Evolutionary conservation across 495 filamentous ascomycete species (phyloP).

Genomic region (Aspergillus diversus): DNA sequence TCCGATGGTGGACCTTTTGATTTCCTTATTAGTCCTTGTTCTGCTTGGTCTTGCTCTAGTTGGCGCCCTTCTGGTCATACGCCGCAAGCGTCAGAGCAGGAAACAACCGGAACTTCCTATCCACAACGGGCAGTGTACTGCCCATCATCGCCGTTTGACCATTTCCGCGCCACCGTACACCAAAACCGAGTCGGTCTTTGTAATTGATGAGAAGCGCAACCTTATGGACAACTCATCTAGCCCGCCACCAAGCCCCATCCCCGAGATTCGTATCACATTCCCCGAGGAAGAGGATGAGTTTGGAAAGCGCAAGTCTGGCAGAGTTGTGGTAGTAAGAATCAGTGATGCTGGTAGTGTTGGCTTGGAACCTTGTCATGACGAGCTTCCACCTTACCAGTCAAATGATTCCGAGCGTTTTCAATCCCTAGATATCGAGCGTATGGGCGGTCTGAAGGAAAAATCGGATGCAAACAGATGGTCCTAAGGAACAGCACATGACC

Average conservation of each 20-base stretch:
- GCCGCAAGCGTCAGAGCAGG: conserved; percentile 60
- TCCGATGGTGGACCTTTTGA: conserved; percentile 72
- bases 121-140: conserved; percentile 58
- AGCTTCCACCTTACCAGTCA: conserved; percentile 87
- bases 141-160: conserved; percentile 68
- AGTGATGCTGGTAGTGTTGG: conserved; percentile 84
- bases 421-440: conserved; percentile 89
- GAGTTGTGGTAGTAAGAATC: conserved; percentile 90
- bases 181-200: conserved; percentile 66
- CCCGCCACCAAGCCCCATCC: conserved; percentile 82
- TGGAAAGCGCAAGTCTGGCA: conserved; percentile 80
- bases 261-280: conserved; percentile 97
- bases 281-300: conserved; percentile 89
- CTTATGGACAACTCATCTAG: conserved; percentile 74
- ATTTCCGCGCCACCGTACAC: conserved; percentile 59
- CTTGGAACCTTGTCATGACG: conserved; percentile 79
- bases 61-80: conserved; percentile 69
- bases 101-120: conserved; percentile 59
- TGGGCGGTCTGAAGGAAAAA: conserved; percentile 94
- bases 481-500: conserved; percentile 27
- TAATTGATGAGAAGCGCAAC: conserved; percentile 73
- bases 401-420: conserved; percentile 77
- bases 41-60: conserved; percentile 68
- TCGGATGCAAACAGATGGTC: conserved; percentile 48
- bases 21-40: conserved; percentile 77